Evolutionary conservation across 345 rosid genomes (phyloP).

Genomic region (Euphorbia pulcherrima): DNA sequence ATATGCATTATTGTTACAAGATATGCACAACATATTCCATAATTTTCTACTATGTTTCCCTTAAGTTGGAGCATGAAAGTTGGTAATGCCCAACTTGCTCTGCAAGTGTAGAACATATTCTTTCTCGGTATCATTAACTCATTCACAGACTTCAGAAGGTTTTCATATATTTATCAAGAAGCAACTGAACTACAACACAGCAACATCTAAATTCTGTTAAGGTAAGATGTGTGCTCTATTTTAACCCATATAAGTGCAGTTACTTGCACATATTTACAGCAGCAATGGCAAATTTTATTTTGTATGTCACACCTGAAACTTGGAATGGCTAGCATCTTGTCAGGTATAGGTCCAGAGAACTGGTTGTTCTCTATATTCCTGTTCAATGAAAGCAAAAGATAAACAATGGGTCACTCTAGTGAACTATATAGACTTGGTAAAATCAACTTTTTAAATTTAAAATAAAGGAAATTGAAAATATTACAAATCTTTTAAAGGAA

Average conservation of each 20-base stretch:
- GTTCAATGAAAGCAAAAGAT: conserved; percentile 21
- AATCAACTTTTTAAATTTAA: conserved; percentile 1
- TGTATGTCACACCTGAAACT: conserved; percentile 49
- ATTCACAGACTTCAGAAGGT: neutral
- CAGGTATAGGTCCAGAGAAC: conserved; percentile 87
- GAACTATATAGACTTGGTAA: conserved; percentile 4
- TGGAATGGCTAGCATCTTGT: conserved; percentile 62
- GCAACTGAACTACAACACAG: neutral
- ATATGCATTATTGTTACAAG: no score
- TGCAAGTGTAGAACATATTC: neutral
- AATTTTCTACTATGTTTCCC: neutral
- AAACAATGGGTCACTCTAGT: conserved; percentile 2
- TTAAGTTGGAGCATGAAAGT: neutral
- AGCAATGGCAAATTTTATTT: neutral
- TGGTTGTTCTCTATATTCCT: conserved; percentile 92
- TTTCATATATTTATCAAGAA: neutral
- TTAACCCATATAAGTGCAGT: neutral
- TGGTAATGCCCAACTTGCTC: neutral
- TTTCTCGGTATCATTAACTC: conserved; percentile 1
- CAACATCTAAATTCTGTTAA: neutral
- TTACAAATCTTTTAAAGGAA: conserved; percentile 81
- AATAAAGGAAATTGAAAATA: conserved; percentile 27
- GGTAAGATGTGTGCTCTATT: neutral
- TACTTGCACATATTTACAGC: neutral
- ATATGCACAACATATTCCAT: no score